Conservation (phyloP, 2,329 filamentous ascomycete species). For the Cordyceps militaris region DNA sequence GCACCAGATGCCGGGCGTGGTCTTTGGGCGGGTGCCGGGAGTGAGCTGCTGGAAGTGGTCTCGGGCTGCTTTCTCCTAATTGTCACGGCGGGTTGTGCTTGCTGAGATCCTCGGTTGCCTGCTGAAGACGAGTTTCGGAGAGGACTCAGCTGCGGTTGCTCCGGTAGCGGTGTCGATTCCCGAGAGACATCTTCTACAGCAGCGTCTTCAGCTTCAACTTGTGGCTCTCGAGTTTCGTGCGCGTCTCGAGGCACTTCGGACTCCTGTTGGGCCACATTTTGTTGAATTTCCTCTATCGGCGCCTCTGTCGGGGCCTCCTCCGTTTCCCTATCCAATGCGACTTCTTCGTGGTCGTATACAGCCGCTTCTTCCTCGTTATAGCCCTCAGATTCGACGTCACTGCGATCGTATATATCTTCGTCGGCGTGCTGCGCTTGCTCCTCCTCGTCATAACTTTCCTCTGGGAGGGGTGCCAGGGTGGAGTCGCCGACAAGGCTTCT, state of each 20-base stretch:
- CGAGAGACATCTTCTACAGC: constrained; percentile 28
- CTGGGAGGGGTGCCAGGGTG: constrained; percentile 5
- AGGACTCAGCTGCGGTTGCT: constrained; percentile 42
- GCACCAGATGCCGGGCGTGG: not conserved
- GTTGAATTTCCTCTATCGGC: not conserved
- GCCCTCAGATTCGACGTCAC: constrained; percentile 34
- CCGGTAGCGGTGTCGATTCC: constrained; percentile 39
- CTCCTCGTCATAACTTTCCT: not conserved
- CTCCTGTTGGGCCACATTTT: not conserved
- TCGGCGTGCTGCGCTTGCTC: constrained; percentile 8
- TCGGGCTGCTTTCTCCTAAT: not conserved
- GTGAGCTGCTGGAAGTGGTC: not conserved
- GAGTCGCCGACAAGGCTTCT: constrained; percentile 30
- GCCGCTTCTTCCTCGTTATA: constrained; percentile 39
- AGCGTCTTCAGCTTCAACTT: constrained; percentile 34
- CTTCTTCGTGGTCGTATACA: constrained; percentile 31
- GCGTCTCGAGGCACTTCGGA: constrained; percentile 14
- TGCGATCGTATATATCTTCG: constrained; percentile 24
- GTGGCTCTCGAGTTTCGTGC: constrained; percentile 22
- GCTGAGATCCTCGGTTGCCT: constrained; percentile 37
- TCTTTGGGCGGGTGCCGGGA: not conserved
- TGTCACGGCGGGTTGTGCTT: not conserved
- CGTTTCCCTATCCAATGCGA: constrained; percentile 15
- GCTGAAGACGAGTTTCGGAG: constrained; percentile 45
- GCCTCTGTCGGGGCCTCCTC: constrained; percentile 27